phyloP scores from a whole-genome alignment of 2,329 filamentous ascomycete genomes.

The Penicillium paneum region DNA sequence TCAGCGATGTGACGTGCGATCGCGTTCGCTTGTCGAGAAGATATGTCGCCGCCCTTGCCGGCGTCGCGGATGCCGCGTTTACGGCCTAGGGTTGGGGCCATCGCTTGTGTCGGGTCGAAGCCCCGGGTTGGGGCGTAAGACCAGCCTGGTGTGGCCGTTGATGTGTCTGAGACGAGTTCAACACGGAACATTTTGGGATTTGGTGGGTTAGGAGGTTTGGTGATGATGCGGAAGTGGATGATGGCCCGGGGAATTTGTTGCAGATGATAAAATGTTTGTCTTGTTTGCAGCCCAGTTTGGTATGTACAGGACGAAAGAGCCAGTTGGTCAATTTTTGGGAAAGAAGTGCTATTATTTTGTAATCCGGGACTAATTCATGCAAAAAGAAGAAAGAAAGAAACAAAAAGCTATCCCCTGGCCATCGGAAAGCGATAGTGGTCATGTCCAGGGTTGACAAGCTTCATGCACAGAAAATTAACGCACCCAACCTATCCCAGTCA shows the following conservation, averaged over 20 bases:
- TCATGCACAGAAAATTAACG: constrained; percentile 5
- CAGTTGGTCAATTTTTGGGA: background rate
- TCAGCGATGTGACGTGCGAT: constrained; percentile 77
- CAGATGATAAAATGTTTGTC: constrained; percentile 17
- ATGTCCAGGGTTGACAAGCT: background rate
- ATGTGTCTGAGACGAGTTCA: constrained; percentile 72
- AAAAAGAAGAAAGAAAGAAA: background rate
- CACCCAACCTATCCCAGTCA: constrained; percentile 8
- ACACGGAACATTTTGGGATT: constrained; percentile 62
- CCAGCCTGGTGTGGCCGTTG: constrained; percentile 77
- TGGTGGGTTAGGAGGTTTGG: background rate
- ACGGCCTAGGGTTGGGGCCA: constrained; percentile 53
- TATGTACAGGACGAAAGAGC: background rate
- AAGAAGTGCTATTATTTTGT: constrained; percentile 1
- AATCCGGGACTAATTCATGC: background rate
- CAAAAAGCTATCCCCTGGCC: background rate
- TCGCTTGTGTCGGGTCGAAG: constrained; percentile 56
- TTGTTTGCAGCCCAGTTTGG: constrained; percentile 16
- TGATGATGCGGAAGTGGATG: constrained; percentile 9
- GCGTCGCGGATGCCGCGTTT: constrained; percentile 69
- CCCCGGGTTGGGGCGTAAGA: constrained; percentile 80
- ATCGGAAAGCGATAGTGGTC: background rate
- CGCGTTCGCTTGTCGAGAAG: constrained; percentile 77
- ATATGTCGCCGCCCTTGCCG: constrained; percentile 61
- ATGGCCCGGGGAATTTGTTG: background rate